Evolutionary conservation across 169 alveolate genomes (phyloP), one percentile per base, ranked within the genome.

Genomic region (Prorocentrum cordatum): DNA sequence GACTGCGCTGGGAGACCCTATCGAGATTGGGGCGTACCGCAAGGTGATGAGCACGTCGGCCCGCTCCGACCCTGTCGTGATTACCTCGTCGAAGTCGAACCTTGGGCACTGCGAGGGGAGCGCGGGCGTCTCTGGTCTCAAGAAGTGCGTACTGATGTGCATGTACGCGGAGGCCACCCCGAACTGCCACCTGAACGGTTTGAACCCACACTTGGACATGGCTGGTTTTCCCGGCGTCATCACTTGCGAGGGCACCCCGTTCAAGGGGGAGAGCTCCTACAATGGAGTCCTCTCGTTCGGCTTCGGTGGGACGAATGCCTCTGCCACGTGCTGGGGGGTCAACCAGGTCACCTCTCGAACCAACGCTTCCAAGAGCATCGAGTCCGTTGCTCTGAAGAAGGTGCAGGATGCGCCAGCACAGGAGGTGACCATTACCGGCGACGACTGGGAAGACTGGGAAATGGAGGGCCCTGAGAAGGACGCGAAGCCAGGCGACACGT

Each of bases 361-460:
- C n/a, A n/a, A n/a, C n/a, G n/a, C n/a, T n/a, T n/a, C n/a, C n/a
- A n/a, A n/a, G n/a, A n/a, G n/a, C n/a, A n/a, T n/a, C n/a, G n/a
- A n/a, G n/a, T n/a, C n/a, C n/a, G n/a, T n/a, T n/a, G n/a, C n/a
- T n/a, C n/a, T 82, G 42, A 54, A 70, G 54, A 82, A 82, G 80
- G 54, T 82, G 80, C 80, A 82, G 32, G 80, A 82, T 61, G 91
- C 91, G 7, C 91, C 91, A 62, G 80, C 91, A 2, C 91, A 61
- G 27, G 91, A 82, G 20, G 91, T 82, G 24, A 82, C 91, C 31
- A 64, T 82, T 31, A 70, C 54, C 6, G 91, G 91, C 12, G 80
- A 61, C 3, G 91, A 82, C 80, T 82, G 91, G 91, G 91, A 82
- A 70, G 91, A 77, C 75, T 77, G 88, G 88, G 88, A 77, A 75